These are phyloP conservation scores for Pyrus betulifolia DNA, from an alignment of 306 rosid genomes.

Conservation along the genomic window DNA sequence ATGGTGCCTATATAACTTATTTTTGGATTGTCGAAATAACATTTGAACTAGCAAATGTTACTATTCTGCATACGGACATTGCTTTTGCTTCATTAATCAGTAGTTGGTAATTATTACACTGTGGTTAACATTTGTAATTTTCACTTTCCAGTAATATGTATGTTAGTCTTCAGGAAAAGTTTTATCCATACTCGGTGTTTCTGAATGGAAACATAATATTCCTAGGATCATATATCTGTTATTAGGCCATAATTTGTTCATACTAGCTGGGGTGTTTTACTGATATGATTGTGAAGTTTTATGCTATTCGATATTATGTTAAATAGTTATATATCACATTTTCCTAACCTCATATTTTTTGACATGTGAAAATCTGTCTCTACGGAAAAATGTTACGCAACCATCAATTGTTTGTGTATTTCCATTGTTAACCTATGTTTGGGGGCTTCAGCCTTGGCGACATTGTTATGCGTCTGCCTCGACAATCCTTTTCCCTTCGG, in stretches of 20 bases:
- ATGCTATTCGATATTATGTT: no score
- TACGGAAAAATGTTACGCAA: slow-evolving; percentile 96
- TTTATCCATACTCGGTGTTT: not conserved
- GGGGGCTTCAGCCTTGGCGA: no score
- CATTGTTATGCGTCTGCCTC: no score
- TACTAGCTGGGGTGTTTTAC: no score
- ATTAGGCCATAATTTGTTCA: no score
- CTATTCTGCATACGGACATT: no score
- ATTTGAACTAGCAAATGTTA: not conserved
- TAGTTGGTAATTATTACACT: not conserved
- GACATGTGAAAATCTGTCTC: slow-evolving; percentile 91
- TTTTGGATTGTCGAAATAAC: not conserved
- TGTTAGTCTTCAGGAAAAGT: not conserved
- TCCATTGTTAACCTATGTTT: slow-evolving; percentile 44
- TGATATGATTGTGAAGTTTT: no score
- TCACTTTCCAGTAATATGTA: not conserved
- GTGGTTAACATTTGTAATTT: not conserved
- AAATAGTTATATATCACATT: not conserved
- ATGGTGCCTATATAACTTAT: not conserved
- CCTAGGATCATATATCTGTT: no score
- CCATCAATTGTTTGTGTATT: slow-evolving; percentile 67
- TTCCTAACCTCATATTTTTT: slow-evolving; percentile 84
- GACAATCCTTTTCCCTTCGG: no score
- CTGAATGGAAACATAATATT: no score
- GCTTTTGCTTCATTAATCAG: no score